Percentiles rank a stretch among this genome's conserved stretches.
Evolutionary conservation across 2,329 filamentous ascomycete genomes (phyloP).

Genomic region (Fusarium avenaceum): DNA sequence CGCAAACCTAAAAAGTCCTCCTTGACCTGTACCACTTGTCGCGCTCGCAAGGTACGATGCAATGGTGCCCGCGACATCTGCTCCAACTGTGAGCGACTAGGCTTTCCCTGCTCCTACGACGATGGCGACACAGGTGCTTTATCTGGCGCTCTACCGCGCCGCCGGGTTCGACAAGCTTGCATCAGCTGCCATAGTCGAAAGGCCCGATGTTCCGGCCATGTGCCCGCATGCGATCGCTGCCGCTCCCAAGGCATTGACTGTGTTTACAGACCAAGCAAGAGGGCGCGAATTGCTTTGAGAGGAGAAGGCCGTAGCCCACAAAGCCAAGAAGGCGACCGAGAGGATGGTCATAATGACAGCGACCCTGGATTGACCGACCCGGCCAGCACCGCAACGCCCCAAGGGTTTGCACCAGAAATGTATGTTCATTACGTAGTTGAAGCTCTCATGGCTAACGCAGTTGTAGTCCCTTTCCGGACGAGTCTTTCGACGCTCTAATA

Average conservation of each 20-base stretch:
- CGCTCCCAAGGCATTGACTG: constrained; percentile 68
- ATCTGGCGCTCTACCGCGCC: constrained; percentile 62
- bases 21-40: constrained; percentile 67
- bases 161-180: constrained; percentile 69
- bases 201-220: constrained; percentile 69
- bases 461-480: constrained; percentile 55
- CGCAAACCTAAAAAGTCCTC: constrained; percentile 59
- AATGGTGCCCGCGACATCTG: constrained; percentile 67
- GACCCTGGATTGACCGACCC: constrained; percentile 54
- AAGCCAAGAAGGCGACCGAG: constrained; percentile 54
- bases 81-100: constrained; percentile 70
- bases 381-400: constrained; percentile 52
- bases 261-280: constrained; percentile 66
- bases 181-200: constrained; percentile 70
- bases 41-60: constrained; percentile 70
- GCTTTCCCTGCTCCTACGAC: constrained; percentile 70
- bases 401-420: constrained; percentile 53
- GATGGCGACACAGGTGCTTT: constrained; percentile 60
- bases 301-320: constrained; percentile 51
- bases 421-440: constrained; percentile 42
- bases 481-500: constrained; percentile 63
- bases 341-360: constrained; percentile 54
- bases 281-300: constrained; percentile 50
- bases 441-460: constrained; percentile 39
- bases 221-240: constrained; percentile 66